A percentile compares a stretch with the other conserved stretches of the same genome.
These are phyloP conservation scores for Phialophora tarda DNA, from an alignment of 2,329 filamentous ascomycete species.

Conservation along the genomic window DNA sequence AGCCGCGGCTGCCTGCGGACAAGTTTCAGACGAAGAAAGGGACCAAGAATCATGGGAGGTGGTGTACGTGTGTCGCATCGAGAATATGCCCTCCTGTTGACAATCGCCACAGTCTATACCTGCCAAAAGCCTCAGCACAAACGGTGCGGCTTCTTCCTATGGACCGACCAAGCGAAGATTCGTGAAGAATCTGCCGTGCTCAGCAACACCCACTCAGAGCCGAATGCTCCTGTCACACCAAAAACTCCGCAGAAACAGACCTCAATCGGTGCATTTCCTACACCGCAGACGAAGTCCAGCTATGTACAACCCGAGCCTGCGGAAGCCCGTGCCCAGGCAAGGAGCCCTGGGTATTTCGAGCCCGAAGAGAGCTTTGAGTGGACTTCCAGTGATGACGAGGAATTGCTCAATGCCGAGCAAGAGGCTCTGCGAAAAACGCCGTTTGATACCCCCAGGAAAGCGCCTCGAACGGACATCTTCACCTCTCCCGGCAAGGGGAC, in stretches of 20 bases:
- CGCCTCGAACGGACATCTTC: slow-evolving; percentile 42
- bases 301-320: neutral
- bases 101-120: slow-evolving; percentile 55
- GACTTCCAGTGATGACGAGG: slow-evolving; percentile 47
- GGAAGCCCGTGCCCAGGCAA: neutral
- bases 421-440: slow-evolving; percentile 23
- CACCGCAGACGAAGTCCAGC: slow-evolving; percentile 27
- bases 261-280: slow-evolving; percentile 24
- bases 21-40: slow-evolving; percentile 64
- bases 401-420: slow-evolving; percentile 43
- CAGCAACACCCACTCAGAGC: slow-evolving; percentile 57
- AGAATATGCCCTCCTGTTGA: slow-evolving; percentile 8
- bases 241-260: slow-evolving; percentile 40
- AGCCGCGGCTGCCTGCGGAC: slow-evolving; percentile 58
- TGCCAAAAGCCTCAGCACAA: slow-evolving; percentile 58
- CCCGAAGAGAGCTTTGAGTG: slow-evolving; percentile 48
- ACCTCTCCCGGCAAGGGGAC: slow-evolving; percentile 49
- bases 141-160: slow-evolving; percentile 66
- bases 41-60: slow-evolving; percentile 61
- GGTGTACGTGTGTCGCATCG: slow-evolving; percentile 49
- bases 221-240: slow-evolving; percentile 32
- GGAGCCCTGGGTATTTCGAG: slow-evolving; percentile 39
- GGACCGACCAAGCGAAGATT: slow-evolving; percentile 63
- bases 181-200: slow-evolving; percentile 58
- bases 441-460: slow-evolving; percentile 47